phyloP scores from a whole-genome alignment of 148 eudicot genomes.

The Camellia granthamiana region DNA sequence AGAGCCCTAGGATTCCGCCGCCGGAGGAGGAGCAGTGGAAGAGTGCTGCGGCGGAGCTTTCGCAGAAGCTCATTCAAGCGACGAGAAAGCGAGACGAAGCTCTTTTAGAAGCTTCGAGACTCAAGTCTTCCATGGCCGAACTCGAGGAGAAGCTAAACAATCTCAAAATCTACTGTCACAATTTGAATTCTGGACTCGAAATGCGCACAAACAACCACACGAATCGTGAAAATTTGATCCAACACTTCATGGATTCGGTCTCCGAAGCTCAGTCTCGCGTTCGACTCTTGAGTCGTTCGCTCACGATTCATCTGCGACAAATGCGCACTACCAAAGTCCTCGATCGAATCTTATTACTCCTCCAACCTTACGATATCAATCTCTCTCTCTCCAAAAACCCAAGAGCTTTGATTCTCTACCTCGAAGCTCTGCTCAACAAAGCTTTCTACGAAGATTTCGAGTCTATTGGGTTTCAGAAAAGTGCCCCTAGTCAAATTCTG shows the following conservation, averaged over 20 bases:
- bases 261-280: slow-evolving; percentile 63
- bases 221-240: slow-evolving; percentile 40
- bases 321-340: slow-evolving; percentile 48
- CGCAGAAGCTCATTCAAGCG: slow-evolving; percentile 65
- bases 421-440: slow-evolving; percentile 62
- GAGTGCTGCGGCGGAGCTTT: slow-evolving; percentile 57
- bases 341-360: slow-evolving; percentile 44
- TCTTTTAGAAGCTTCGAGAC: slow-evolving; percentile 60
- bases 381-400: slow-evolving; percentile 56
- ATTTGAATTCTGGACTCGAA: slow-evolving; percentile 64
- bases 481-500: slow-evolving; percentile 33
- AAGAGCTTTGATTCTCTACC: slow-evolving; percentile 40
- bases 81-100: slow-evolving; percentile 77
- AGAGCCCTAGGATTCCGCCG: slow-evolving; percentile 50
- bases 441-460: slow-evolving; percentile 78
- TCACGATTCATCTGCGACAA: slow-evolving; percentile 57
- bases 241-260: slow-evolving; percentile 54
- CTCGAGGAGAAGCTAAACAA: slow-evolving; percentile 79
- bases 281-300: slow-evolving; percentile 51
- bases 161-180: slow-evolving; percentile 66
- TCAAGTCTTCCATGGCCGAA: slow-evolving; percentile 68
- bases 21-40: slow-evolving; percentile 63
- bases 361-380: slow-evolving; percentile 64
- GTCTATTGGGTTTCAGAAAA: slow-evolving; percentile 45
- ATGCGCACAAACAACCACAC: slow-evolving; percentile 17